Base-by-base conservation (phyloP, 2,329 filamentous ascomycete genomes). In the Pseudodiploospora longispora region DNA sequence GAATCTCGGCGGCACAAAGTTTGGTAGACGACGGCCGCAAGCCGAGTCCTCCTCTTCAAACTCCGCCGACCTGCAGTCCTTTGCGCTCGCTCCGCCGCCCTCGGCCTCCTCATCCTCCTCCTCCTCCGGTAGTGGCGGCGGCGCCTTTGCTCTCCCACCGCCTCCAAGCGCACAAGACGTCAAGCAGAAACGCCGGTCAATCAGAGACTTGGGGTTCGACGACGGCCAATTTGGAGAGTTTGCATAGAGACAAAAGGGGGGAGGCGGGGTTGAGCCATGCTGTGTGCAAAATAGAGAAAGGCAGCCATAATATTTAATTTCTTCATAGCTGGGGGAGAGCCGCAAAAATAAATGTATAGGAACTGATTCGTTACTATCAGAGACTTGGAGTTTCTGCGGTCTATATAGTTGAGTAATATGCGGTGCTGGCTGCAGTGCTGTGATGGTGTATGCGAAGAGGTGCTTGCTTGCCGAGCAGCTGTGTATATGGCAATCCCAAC, bases 211-310 rank as follows among this genome's bases (percentile, higher is more conserved):
- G 51, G 87, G 87, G 1, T 93, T 93, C 55, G 87, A 94, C 57
- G 86, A 95, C 60, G 88, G 87, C 2, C 84, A 91, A 58, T 90
- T 89, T 75, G 87, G 87, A 19, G 87, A 94, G 65, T 94, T 94
- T 67, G 76, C 75, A 39, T 81, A 49, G 47, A 34, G n/a, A n/a
- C n/a, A 46, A 48, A 28, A 48, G 38, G 41, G 38, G 32, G 36
- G 39, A 12, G 38, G 36, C 33, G 31, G 19, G 19, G 19, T 19
- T 19, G 19, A 19, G 19, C 19, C 19, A 19, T 19, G 19, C 19
- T 19, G 19, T 19, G 19, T 19, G 19, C 19, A 19, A 19, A 19
- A 19, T 19, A 19, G 19, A 19, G 19, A 3, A 2, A 19, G 19
- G 19, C 19, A 19, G 19, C 19, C 19, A 19, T 19, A 19, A 19